Conservation (phyloP, 352 stramenopile species). For the Pythium monospermum region DNA sequence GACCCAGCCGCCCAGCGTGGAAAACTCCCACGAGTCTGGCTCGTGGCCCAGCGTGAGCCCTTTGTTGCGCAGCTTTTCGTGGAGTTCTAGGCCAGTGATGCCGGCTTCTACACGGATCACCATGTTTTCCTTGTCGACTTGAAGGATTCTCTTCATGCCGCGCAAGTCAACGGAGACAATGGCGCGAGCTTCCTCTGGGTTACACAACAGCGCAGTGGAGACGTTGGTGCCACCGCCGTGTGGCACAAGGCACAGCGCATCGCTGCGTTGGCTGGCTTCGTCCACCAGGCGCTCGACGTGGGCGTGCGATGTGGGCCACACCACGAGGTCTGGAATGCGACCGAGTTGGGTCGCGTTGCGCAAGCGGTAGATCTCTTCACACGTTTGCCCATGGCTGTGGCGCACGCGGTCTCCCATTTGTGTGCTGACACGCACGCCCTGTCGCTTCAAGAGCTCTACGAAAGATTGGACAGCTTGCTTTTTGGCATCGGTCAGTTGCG, state of each 20-base stretch:
- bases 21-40: constrained; percentile 93
- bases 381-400: constrained; percentile 68
- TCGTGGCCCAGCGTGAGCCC: constrained; percentile 92
- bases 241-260: constrained; percentile 89
- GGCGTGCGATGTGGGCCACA: constrained; percentile 80
- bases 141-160: constrained; percentile 73
- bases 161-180: constrained; percentile 95
- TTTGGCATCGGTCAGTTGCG: constrained; percentile 6
- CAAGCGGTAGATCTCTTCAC: constrained; percentile 61
- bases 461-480: constrained; percentile 30
- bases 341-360: constrained; percentile 36
- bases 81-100: constrained; percentile 87
- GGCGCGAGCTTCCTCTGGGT: constrained; percentile 63
- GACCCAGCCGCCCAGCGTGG: constrained; percentile 90
- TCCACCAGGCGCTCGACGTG: constrained; percentile 84
- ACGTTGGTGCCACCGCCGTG: constrained; percentile 94
- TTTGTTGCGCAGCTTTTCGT: constrained; percentile 74
- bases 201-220: constrained; percentile 57
- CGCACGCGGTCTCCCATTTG: constrained; percentile 52
- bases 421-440: constrained; percentile 31
- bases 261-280: constrained; percentile 42
- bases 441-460: constrained; percentile 20
- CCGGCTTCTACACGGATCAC: constrained; percentile 83
- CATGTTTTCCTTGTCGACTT: constrained; percentile 85
- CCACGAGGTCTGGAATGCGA: constrained; percentile 87